Evolutionary conservation across 1,284 basidiomycete species (phyloP).

Genomic region (Ustilago shanxiensis): DNA sequence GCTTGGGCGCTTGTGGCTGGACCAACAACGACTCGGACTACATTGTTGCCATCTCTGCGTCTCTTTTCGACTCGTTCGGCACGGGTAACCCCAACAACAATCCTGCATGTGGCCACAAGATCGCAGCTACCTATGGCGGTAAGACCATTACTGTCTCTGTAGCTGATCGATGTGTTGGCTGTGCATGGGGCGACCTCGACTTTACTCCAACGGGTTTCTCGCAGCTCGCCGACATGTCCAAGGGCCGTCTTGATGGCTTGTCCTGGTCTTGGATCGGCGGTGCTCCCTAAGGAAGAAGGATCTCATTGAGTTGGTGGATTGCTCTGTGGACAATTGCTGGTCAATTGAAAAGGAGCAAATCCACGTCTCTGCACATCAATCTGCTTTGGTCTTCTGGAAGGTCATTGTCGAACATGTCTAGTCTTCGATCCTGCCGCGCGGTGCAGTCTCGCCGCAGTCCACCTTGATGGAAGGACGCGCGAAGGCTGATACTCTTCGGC

Average conservation of each 20-base stretch:
- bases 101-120: slow-evolving; percentile 62
- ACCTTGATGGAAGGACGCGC: slow-evolving; percentile 47
- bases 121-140: slow-evolving; percentile 59
- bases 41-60: slow-evolving; percentile 62
- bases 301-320: not conserved
- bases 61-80: slow-evolving; percentile 55
- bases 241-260: slow-evolving; percentile 54
- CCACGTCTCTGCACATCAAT: not conserved
- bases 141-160: slow-evolving; percentile 60
- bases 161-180: slow-evolving; percentile 62
- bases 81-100: slow-evolving; percentile 65
- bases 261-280: slow-evolving; percentile 56
- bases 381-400: not conserved
- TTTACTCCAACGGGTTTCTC: slow-evolving; percentile 57
- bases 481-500: not conserved
- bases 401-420: not conserved
- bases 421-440: not conserved
- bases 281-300: slow-evolving; percentile 18
- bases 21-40: slow-evolving; percentile 55
- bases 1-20: slow-evolving; percentile 63
- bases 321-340: slow-evolving; percentile 9
- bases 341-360: slow-evolving; percentile 3
- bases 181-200: slow-evolving; percentile 55
- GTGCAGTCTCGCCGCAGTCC: slow-evolving; percentile 20
- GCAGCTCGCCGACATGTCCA: slow-evolving; percentile 40